Evolutionary conservation across 192 early-diverging fungal species (phyloP).

Genomic region (Cetraspora pellucida): DNA sequence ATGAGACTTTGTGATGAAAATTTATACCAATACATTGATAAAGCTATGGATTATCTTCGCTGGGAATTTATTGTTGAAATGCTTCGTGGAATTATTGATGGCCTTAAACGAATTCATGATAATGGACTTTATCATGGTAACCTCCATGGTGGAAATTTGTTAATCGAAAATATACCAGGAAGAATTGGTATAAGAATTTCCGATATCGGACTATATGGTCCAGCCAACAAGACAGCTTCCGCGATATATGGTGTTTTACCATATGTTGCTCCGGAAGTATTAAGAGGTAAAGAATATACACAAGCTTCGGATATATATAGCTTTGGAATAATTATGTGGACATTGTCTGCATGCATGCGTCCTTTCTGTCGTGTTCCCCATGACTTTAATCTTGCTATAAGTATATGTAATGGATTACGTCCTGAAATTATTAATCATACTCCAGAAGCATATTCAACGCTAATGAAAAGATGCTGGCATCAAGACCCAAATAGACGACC

Average conservation of each 20-base stretch:
- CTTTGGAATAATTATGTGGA: slow-evolving; percentile 50
- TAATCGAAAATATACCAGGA: background rate
- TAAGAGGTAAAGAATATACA: background rate
- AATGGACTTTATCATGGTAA: background rate
- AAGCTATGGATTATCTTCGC: background rate
- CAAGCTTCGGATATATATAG: slow-evolving; percentile 42
- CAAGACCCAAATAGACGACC: slow-evolving; percentile 33
- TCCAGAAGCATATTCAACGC: slow-evolving; percentile 36
- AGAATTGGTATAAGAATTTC: background rate
- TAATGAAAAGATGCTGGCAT: slow-evolving; percentile 47
- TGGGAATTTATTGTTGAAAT: background rate
- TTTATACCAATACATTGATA: background rate
- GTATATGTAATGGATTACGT: slow-evolving; percentile 40
- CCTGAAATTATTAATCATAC: slow-evolving; percentile 42
- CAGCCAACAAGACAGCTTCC: background rate
- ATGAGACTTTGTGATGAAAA: background rate
- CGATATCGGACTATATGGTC: slow-evolving; percentile 13
- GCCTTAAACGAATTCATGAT: slow-evolving; percentile 2
- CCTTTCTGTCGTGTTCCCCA: slow-evolving; percentile 38
- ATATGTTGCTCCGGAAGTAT: slow-evolving; percentile 41
- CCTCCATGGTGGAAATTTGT: slow-evolving; percentile 20
- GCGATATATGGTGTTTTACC: slow-evolving; percentile 41
- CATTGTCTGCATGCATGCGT: slow-evolving; percentile 41
- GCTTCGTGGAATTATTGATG: background rate
- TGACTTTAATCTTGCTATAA: slow-evolving; percentile 30